Conservation (phyloP, 257 asterid species). For the Solanum medicagineum region DNA sequence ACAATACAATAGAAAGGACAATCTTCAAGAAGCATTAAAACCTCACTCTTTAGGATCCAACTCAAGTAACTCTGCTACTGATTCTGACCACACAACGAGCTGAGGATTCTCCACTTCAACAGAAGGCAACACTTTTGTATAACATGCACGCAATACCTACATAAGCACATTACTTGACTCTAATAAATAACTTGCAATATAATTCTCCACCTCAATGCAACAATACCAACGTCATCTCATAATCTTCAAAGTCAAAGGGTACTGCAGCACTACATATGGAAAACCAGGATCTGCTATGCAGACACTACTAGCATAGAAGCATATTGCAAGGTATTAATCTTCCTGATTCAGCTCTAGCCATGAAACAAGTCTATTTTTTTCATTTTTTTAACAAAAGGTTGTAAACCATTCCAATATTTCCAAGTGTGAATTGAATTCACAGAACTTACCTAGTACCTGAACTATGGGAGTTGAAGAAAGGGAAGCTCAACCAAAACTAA, state of each 20-base stretch:
- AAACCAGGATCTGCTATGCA: not conserved
- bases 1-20: not conserved
- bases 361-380: not conserved
- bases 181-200: not conserved
- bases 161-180: not conserved
- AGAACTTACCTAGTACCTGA: not conserved
- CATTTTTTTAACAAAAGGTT: not conserved
- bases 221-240: not conserved
- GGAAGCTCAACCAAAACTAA: not conserved
- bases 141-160: conserved; percentile 87
- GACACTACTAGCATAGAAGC: not conserved
- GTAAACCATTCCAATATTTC: not conserved
- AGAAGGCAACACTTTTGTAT: conserved; percentile 75
- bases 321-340: not conserved
- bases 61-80: conserved; percentile 72
- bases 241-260: not conserved
- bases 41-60: conserved; percentile 83
- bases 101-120: conserved; percentile 84
- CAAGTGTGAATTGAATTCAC: not conserved
- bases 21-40: not conserved
- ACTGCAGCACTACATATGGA: not conserved
- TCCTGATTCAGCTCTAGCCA: not conserved
- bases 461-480: not conserved
- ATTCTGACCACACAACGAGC: conserved; percentile 83
- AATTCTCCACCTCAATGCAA: not conserved